A percentile compares a stretch with the other conserved stretches of the same genome.
Evolutionary conservation across 352 stramenopile genomes (phyloP).

Genomic region (Phytophthora pinifolia): DNA sequence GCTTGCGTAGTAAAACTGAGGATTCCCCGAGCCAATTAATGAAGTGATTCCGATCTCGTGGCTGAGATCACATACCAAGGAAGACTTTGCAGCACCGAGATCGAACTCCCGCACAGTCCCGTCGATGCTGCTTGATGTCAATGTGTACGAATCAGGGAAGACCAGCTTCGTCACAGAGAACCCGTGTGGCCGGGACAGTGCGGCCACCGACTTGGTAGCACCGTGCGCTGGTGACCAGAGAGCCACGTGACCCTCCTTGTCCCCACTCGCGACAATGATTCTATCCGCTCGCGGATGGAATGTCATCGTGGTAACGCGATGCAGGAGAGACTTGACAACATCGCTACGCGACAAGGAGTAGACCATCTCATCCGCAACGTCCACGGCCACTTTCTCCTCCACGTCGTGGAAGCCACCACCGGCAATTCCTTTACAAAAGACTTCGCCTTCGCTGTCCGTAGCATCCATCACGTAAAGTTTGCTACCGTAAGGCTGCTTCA

Average conservation of each 20-base stretch:
- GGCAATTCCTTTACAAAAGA: slow-evolving; percentile 28
- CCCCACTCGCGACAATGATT: slow-evolving; percentile 56
- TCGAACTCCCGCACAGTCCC: slow-evolving; percentile 62
- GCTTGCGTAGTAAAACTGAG: slow-evolving; percentile 41
- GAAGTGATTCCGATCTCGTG: slow-evolving; percentile 50
- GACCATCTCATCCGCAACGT: slow-evolving; percentile 23
- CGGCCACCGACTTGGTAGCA: slow-evolving; percentile 3
- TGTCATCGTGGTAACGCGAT: slow-evolving; percentile 58
- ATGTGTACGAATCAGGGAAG: slow-evolving; percentile 46
- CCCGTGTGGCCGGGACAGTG: slow-evolving; percentile 54
- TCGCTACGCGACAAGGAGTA: slow-evolving; percentile 48
- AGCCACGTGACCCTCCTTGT: slow-evolving; percentile 66
- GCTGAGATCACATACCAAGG: slow-evolving; percentile 38
- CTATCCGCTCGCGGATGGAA: slow-evolving; percentile 64
- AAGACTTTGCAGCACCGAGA: slow-evolving; percentile 37
- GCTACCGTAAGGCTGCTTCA: neutral
- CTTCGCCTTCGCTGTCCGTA: slow-evolving; percentile 16
- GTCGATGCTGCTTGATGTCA: slow-evolving; percentile 70
- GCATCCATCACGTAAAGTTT: slow-evolving; percentile 14
- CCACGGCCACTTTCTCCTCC: slow-evolving; percentile 15
- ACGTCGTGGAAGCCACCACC: slow-evolving; percentile 14
- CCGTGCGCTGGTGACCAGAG: slow-evolving; percentile 15
- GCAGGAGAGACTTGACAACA: slow-evolving; percentile 52
- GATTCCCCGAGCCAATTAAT: slow-evolving; percentile 24
- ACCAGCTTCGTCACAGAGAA: slow-evolving; percentile 52